Evolutionary conservation across 1,139 yeast genomes (phyloP).

Genomic region (Zygosaccharomyces sapae): DNA sequence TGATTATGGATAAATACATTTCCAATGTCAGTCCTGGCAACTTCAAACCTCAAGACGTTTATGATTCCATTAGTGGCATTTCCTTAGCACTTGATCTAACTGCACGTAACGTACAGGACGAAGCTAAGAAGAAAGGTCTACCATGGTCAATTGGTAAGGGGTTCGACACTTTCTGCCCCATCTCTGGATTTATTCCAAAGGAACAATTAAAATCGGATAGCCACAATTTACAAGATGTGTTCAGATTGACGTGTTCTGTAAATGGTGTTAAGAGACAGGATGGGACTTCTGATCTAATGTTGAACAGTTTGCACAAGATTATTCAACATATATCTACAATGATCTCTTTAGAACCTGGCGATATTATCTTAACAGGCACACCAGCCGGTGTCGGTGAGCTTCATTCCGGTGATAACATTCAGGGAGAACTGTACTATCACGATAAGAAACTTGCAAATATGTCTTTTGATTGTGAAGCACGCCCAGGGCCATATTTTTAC

Average conservation of each 20-base stretch:
- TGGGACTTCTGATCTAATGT: constrained; percentile 80
- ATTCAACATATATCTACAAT: constrained; percentile 76
- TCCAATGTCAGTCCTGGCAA: constrained; percentile 53
- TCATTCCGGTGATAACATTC: constrained; percentile 69
- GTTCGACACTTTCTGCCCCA: constrained; percentile 89
- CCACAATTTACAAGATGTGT: constrained; percentile 42
- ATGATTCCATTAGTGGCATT: constrained; percentile 77
- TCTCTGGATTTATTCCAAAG: constrained; percentile 68
- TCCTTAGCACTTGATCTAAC: constrained; percentile 90
- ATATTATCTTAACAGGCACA: constrained; percentile 88
- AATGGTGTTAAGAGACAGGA: constrained; percentile 70
- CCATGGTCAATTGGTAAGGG: constrained; percentile 98
- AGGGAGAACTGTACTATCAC: constrained; percentile 55
- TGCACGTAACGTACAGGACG: constrained; percentile 93
- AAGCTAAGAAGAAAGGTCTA: constrained; percentile 86
- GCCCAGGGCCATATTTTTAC: constrained; percentile 78
- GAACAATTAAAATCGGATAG: constrained; percentile 64
- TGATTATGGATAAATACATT: constrained; percentile 62
- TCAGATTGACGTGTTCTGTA: constrained; percentile 53
- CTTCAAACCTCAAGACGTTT: constrained; percentile 63
- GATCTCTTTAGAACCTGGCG: constrained; percentile 90
- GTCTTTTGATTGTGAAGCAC: constrained; percentile 54
- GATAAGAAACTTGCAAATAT: constrained; percentile 54
- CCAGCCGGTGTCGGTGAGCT: constrained; percentile 96
- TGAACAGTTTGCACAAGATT: constrained; percentile 79